phyloP scores from a whole-genome alignment of 768 basidiomycete species.

The Leccinum arenicola region DNA sequence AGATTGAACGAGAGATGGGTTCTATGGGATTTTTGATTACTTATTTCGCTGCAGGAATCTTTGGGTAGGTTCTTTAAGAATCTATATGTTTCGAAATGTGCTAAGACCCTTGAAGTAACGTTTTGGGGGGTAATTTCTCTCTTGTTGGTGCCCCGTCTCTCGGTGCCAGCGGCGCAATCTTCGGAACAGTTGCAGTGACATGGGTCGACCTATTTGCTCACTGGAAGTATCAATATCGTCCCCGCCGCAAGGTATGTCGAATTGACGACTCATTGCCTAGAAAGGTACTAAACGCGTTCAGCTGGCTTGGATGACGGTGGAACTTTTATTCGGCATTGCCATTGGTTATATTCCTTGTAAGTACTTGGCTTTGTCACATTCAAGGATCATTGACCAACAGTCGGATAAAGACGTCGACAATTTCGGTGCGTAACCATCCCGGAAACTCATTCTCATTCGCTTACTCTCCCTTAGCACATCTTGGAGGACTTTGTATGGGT shows the following conservation, averaged over 20 bases:
- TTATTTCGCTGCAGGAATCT: constrained; percentile 90
- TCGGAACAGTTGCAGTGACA: constrained; percentile 79
- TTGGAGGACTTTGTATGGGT: constrained; percentile 85
- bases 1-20: constrained; percentile 93
- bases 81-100: not conserved
- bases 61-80: constrained; percentile 54
- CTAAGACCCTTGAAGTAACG: constrained; percentile 48
- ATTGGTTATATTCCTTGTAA: constrained; percentile 82
- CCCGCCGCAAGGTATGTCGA: constrained; percentile 64
- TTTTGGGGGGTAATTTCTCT: constrained; percentile 91
- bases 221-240: constrained; percentile 86
- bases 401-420: constrained; percentile 73
- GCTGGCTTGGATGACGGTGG: constrained; percentile 82
- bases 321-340: constrained; percentile 82
- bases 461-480: constrained; percentile 58
- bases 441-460: not conserved
- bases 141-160: constrained; percentile 85
- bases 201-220: constrained; percentile 92
- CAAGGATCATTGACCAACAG: constrained; percentile 16
- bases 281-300: constrained; percentile 27
- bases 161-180: constrained; percentile 92
- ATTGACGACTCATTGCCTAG: not conserved
- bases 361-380: constrained; percentile 23
- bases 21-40: constrained; percentile 80
- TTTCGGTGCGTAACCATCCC: constrained; percentile 52